A percentile compares a stretch with the other conserved stretches of the same genome.
These are phyloP conservation scores for Blastobotrys mokoenaii DNA, from an alignment of 805 yeast genomes.

Conservation along the genomic window DNA sequence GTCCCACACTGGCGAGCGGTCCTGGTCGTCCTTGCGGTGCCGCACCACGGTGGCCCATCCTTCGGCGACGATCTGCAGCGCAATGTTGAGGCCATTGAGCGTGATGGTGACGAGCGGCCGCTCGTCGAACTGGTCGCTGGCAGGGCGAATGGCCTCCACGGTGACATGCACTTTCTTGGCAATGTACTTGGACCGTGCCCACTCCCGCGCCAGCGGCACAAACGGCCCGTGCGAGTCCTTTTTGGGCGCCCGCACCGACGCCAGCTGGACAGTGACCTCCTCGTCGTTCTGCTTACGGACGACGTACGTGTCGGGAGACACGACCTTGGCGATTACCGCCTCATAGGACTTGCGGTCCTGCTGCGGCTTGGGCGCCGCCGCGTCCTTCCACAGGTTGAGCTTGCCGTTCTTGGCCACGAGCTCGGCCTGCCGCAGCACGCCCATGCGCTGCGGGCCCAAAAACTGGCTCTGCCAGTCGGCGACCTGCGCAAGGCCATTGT, in stretches of 20 bases:
- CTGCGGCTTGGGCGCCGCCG: slow-evolving; percentile 20
- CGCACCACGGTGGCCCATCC: slow-evolving; percentile 75
- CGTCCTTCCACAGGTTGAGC: slow-evolving; percentile 48
- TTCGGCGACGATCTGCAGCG: slow-evolving; percentile 47
- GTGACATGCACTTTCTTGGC: slow-evolving; percentile 60
- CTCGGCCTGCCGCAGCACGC: slow-evolving; percentile 54
- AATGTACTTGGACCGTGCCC: slow-evolving; percentile 54
- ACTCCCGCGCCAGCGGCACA: slow-evolving; percentile 64
- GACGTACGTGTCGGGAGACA: slow-evolving; percentile 60
- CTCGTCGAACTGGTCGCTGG: slow-evolving; percentile 52
- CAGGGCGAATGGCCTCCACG: slow-evolving; percentile 58
- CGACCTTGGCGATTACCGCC: slow-evolving; percentile 50
- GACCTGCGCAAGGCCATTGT: slow-evolving; percentile 63
- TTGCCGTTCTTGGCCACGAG: slow-evolving; percentile 48
- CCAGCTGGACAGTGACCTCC: slow-evolving; percentile 61
- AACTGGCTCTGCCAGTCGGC: slow-evolving; percentile 71
- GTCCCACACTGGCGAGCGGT: slow-evolving; percentile 73
- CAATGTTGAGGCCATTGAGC: slow-evolving; percentile 49
- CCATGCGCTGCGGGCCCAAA: slow-evolving; percentile 60
- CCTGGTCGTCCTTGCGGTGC: slow-evolving; percentile 61
- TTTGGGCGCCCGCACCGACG: slow-evolving; percentile 71
- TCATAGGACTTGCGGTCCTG: slow-evolving; percentile 33
- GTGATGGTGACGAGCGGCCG: slow-evolving; percentile 57
- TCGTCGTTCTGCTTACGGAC: slow-evolving; percentile 39
- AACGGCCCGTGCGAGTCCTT: slow-evolving; percentile 45